Evolutionary conservation across 1,139 yeast genomes (phyloP), one percentile per base, ranked within the genome.

Genomic region (Insectozyma bohioensis): DNA sequence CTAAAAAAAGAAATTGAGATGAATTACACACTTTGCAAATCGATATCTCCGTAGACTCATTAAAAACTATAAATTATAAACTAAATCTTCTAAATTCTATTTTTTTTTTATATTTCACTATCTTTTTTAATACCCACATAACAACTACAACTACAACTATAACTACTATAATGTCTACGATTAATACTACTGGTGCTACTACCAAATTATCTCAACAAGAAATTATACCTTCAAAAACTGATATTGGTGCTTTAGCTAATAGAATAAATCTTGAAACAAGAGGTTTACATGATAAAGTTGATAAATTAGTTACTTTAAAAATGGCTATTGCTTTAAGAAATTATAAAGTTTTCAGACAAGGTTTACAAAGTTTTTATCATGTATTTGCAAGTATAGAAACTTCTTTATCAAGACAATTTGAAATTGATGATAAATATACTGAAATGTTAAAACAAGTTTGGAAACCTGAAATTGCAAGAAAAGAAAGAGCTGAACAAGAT

Each of bases 171-270:
- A 39, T 45, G n/a, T 10, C 36, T 11, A 20, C 24, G n/a, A 20
- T 16, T 9, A 31, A 21, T 18, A 26, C 35, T 11, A 31, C 37
- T 26, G 62, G 60, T 29, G 58, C 65, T 28, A 58, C 61, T 32
- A 53, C 68, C 40, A 75, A 66, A 44, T 56, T 74, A 35, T 56
- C 66, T 19, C 83, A 74, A 50, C 63, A 64, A 33, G 87, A 80
- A 49, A 73, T 80, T 30, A 69, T 85, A 27, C 95, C 95, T 1
- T 69, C 78, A 13, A 81, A 81, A 39, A 72, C 75, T 20, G 95
- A 85, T 52, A 62, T 80, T 14, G 95, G 92, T 24, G 95, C 95
- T 5, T 67, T 85, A 35, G 95, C 80, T 35, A 85, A 85, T 69
- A 67, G 95, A 52, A 85, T 85, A 50, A 85, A 85, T 56, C 51